Evolutionary conservation across 306 rosid species (phyloP).

Genomic region (Fragaria ananassa): DNA sequence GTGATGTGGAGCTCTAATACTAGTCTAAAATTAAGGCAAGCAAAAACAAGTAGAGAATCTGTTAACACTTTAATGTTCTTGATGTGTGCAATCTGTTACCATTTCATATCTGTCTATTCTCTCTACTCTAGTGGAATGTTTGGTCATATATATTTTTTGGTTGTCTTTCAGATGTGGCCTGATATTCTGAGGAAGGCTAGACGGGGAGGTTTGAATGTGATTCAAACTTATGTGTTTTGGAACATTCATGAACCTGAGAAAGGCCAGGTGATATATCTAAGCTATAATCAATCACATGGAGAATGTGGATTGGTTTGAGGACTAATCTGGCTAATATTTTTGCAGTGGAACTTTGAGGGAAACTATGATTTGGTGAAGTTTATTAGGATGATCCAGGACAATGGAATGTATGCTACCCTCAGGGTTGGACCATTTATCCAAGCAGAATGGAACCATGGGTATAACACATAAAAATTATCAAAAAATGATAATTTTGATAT

Average conservation of each 20-base stretch:
- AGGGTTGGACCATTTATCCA: constrained; percentile 93
- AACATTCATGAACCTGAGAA: constrained; percentile 68
- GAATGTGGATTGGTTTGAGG: not conserved
- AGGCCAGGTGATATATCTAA: constrained; percentile 49
- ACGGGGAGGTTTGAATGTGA: constrained; percentile 76
- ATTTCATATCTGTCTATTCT: not conserved
- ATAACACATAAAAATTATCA: not conserved
- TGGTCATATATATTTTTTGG: not conserved
- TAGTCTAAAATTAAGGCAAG: not conserved
- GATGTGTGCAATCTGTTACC: too few relatives aligned
- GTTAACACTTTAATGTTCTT: not conserved
- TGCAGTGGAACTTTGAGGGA: constrained; percentile 60
- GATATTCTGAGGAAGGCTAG: constrained; percentile 55
- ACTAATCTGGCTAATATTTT: not conserved
- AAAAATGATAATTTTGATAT: not conserved
- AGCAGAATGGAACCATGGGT: constrained; percentile 99
- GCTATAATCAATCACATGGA: not conserved
- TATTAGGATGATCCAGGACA: constrained; percentile 39
- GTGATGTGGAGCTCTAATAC: not conserved
- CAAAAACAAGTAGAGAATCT: not conserved
- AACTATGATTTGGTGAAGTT: constrained; percentile 69
- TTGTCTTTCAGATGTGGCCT: constrained; percentile 71
- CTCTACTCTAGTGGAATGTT: not conserved
- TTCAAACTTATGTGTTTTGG: constrained; percentile 95
- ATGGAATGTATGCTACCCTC: constrained; percentile 61